Conservation (phyloP, 257 asterid genomes). For the Ehretia macrophylla region DNA sequence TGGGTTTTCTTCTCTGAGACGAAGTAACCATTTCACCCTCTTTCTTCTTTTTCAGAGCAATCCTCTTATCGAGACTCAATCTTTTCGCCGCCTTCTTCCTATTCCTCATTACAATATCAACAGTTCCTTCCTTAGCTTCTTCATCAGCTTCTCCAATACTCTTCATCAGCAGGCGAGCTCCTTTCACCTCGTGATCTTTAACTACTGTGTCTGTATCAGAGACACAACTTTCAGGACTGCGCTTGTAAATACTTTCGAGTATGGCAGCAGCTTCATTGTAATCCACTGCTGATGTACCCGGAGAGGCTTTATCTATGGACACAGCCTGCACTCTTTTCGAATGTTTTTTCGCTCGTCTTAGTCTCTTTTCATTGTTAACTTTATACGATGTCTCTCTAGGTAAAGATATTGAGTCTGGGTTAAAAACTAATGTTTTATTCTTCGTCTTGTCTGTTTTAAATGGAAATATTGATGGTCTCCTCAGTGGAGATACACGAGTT, state of each 20-base stretch:
- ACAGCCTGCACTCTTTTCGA: slow-evolving; percentile 52
- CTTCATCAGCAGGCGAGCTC: slow-evolving; percentile 41
- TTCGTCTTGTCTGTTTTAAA: slow-evolving; percentile 52
- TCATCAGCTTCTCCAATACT: slow-evolving; percentile 35
- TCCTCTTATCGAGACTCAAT: slow-evolving; percentile 71
- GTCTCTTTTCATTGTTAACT: slow-evolving; percentile 39
- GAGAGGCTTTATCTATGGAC: slow-evolving; percentile 40
- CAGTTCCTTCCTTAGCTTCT: slow-evolving; percentile 23
- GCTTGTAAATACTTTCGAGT: slow-evolving; percentile 58
- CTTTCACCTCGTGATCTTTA: slow-evolving; percentile 29
- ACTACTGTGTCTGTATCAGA: slow-evolving; percentile 41
- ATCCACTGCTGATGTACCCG: slow-evolving; percentile 54
- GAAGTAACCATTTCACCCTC: slow-evolving; percentile 34
- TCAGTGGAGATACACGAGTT: slow-evolving; percentile 36
- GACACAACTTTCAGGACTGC: slow-evolving; percentile 38
- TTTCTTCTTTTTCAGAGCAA: slow-evolving; percentile 45
- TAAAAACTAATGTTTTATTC: slow-evolving; percentile 42
- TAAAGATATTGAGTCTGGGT: slow-evolving; percentile 51
- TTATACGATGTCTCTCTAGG: slow-evolving; percentile 55
- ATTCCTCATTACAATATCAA: slow-evolving; percentile 41
- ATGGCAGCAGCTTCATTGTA: slow-evolving; percentile 80
- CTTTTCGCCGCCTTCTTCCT: slow-evolving; percentile 43
- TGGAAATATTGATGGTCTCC: slow-evolving; percentile 45
- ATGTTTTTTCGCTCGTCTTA: slow-evolving; percentile 37
- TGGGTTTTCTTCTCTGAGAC: slow-evolving; percentile 16